Evolutionary conservation across 176 grass and related monocot genomes (phyloP).

Genomic region (Echinochloa phyllopogon): DNA sequence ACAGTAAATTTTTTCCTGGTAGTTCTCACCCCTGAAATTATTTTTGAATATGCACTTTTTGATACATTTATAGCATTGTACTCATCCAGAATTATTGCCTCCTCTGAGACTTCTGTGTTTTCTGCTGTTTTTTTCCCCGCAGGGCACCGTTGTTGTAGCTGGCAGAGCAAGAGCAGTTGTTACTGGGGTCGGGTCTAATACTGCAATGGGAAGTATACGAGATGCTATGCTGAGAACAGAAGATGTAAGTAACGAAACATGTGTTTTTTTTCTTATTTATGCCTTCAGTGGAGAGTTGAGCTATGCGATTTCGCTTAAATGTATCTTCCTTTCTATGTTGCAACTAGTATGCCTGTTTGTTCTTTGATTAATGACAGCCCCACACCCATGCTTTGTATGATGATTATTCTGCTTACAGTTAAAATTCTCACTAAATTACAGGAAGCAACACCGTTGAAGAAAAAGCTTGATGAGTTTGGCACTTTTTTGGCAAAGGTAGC

Average conservation of each 20-base stretch:
- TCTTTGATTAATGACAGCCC: conserved; percentile 17
- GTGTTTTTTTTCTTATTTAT: conserved; percentile 18
- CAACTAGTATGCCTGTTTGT: conserved; percentile 6
- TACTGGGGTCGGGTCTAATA: conserved; percentile 87
- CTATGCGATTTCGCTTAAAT: conserved; percentile 11
- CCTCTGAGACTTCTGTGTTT: conserved; percentile 13
- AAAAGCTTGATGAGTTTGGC: conserved; percentile 98
- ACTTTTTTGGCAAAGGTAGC: conserved; percentile 98
- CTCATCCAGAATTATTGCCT: neutral
- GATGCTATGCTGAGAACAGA: conserved; percentile 96
- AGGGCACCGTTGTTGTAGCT: conserved; percentile 96
- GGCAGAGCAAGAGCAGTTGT: conserved; percentile 96
- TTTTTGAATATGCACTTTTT: neutral
- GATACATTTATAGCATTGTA: conserved; percentile 6
- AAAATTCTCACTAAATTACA: conserved; percentile 46
- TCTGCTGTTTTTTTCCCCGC: conserved; percentile 36
- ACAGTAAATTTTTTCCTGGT: neutral
- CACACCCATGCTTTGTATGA: conserved; percentile 1
- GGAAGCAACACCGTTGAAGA: conserved; percentile 95
- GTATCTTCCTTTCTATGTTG: conserved; percentile 10
- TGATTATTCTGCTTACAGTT: conserved; percentile 20
- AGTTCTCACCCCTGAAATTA: conserved; percentile 7
- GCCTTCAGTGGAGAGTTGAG: conserved; percentile 10
- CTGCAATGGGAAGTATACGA: conserved; percentile 98
- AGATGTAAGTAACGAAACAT: conserved; percentile 65